Conservation (phyloP, 345 rosid species). For the Citrus medica region DNA sequence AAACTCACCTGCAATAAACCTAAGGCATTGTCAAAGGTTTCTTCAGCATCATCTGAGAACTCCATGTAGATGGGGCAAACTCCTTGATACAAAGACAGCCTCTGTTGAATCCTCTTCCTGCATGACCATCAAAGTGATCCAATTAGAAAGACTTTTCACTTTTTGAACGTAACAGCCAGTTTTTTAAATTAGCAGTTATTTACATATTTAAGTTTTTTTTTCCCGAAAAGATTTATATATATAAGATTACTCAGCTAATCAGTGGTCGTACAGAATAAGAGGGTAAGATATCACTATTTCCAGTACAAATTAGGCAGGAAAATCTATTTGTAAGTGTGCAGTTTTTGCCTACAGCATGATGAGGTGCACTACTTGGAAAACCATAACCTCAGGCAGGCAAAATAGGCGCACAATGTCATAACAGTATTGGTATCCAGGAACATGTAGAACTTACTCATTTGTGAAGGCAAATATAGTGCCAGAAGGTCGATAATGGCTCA, state of each 20-base stretch:
- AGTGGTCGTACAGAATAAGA: neutral
- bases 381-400: neutral
- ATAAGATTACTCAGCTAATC: neutral
- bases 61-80: slow-evolving; percentile 89
- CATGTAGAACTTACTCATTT: slow-evolving; percentile 59
- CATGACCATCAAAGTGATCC: slow-evolving; percentile 23
- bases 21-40: slow-evolving; percentile 75
- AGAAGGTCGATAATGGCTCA: slow-evolving; percentile 95
- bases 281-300: neutral
- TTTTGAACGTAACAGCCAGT: neutral
- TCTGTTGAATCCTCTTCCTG: slow-evolving; percentile 85
- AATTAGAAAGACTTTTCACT: neutral
- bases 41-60: slow-evolving; percentile 94
- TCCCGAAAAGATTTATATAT: neutral
- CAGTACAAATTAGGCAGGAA: neutral
- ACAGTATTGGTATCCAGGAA: neutral
- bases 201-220: neutral
- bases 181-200: neutral
- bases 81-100: slow-evolving; percentile 93
- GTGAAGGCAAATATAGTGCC: slow-evolving; percentile 95
- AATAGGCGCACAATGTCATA: neutral
- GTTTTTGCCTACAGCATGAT: neutral
- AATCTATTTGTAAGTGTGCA: neutral
- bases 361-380: neutral
- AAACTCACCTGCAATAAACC: slow-evolving; percentile 63